phyloP scores from a whole-genome alignment of 2,329 filamentous ascomycete species.

The Magnaporthales sp. region DNA sequence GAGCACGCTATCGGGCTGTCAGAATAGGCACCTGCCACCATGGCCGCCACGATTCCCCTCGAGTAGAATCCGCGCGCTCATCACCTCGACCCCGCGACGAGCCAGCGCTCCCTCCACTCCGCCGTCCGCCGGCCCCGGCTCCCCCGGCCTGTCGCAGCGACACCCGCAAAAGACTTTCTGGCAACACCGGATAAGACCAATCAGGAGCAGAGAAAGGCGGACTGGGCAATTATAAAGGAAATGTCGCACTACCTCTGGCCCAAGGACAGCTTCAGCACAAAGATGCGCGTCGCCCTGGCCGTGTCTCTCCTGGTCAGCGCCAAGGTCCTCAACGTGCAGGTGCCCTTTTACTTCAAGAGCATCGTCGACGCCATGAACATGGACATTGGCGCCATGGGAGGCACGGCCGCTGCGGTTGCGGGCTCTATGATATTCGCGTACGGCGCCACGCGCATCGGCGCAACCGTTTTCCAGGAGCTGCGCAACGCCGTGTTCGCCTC shows the following conservation, averaged over 20 bases:
- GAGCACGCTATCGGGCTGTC: constrained; percentile 3
- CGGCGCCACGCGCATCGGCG: constrained; percentile 78
- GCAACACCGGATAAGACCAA: constrained; percentile 59
- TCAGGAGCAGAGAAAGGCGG: constrained; percentile 87
- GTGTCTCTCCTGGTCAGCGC: constrained; percentile 76
- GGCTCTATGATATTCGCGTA: constrained; percentile 93
- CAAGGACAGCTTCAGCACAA: constrained; percentile 74
- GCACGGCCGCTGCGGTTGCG: constrained; percentile 79
- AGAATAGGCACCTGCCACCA: constrained; percentile 5
- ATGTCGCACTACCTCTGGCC: constrained; percentile 97
- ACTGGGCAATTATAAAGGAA: constrained; percentile 98
- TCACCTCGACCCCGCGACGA: neutral
- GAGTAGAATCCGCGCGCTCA: neutral
- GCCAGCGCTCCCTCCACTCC: neutral
- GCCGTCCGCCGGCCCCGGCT: neutral
- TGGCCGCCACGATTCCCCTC: neutral
- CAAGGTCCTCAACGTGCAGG: constrained; percentile 94
- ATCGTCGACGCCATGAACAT: constrained; percentile 98
- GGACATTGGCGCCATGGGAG: constrained; percentile 83
- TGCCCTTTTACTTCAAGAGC: constrained; percentile 97
- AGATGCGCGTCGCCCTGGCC: constrained; percentile 78
- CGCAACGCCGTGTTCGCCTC: constrained; percentile 95
- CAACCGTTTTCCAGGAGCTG: constrained; percentile 84
- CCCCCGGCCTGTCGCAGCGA: neutral
- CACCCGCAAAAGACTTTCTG: constrained; percentile 38